These are phyloP conservation scores for Dactylorhiza incarnata DNA, from an alignment of 106 monocot genomes.

Conservation along the genomic window DNA sequence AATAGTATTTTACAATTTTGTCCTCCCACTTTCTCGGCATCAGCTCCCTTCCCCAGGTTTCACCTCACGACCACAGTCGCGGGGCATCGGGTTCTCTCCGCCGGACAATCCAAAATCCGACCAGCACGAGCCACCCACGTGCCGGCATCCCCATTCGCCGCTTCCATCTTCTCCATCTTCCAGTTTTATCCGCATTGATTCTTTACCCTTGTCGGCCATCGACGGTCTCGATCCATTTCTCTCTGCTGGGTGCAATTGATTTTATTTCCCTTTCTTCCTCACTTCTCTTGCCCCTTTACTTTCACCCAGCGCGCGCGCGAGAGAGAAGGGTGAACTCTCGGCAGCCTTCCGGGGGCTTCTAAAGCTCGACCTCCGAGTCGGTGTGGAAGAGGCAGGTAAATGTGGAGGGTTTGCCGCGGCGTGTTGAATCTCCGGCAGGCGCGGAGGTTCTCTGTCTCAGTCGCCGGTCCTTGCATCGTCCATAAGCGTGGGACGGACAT, in stretches of 20 bases:
- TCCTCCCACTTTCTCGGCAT: not conserved
- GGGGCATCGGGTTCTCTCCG: not conserved
- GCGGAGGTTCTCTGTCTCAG: constrained; percentile 51
- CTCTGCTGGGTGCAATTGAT: not conserved
- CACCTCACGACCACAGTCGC: not conserved
- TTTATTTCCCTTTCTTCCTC: too few species aligned
- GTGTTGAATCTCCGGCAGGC: constrained; percentile 37
- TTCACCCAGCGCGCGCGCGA: too few species aligned
- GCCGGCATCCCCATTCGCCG: not conserved
- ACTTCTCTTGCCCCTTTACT: too few species aligned
- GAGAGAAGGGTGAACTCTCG: too few species aligned
- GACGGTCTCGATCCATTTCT: not conserved
- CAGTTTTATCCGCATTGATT: not conserved
- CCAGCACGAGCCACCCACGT: not conserved
- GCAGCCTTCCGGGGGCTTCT: too few species aligned
- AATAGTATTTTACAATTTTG: not conserved
- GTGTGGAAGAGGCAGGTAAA: constrained; percentile 8
- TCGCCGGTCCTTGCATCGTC: constrained; percentile 86
- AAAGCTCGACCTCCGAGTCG: not conserved
- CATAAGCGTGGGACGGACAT: constrained; percentile 96
- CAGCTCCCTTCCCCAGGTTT: not conserved
- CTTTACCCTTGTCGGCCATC: not conserved
- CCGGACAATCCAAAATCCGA: too few species aligned
- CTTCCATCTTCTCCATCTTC: not conserved
- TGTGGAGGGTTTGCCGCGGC: constrained; percentile 53